Percentiles rank a stretch among this genome's conserved stretches.
Evolutionary conservation across 2,329 filamentous ascomycete genomes (phyloP).

Genomic region (Aspergillus pseudoglaucus): DNA sequence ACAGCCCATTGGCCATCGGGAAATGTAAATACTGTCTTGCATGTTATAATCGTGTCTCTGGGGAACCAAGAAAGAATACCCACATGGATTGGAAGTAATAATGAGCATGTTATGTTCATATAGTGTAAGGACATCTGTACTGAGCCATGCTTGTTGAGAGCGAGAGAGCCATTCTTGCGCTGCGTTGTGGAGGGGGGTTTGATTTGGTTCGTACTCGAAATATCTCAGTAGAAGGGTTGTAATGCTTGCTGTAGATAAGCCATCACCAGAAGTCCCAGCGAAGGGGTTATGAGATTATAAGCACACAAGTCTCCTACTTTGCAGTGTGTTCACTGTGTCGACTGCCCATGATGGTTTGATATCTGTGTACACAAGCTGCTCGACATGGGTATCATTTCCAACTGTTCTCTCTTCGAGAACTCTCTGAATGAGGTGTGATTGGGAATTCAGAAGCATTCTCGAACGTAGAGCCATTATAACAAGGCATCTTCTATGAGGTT

Average conservation of each 20-base stretch:
- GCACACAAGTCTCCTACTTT: background rate
- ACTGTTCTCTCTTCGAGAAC: background rate
- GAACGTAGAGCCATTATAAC: background rate
- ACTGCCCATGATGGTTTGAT: background rate
- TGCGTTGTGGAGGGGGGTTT: background rate
- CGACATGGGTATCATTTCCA: background rate
- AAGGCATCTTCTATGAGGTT: background rate
- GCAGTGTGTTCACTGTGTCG: background rate
- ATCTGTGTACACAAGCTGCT: background rate
- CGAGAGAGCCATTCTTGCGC: background rate
- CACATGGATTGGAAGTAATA: background rate
- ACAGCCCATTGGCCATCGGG: background rate
- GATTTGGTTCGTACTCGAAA: background rate
- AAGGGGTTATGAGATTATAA: too few relatives aligned
- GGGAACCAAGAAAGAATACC: background rate
- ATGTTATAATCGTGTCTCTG: background rate
- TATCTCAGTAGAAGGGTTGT: background rate
- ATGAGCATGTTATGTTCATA: background rate
- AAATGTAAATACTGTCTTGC: background rate
- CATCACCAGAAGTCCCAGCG: too few relatives aligned
- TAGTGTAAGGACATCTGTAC: background rate
- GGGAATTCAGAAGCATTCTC: background rate
- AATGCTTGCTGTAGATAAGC: background rate
- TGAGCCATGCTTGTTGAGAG: background rate
- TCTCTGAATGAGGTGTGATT: background rate